Percentiles rank a stretch among this genome's conserved stretches.
Conservation (phyloP, 345 rosid genomes). For the Citrus glauca region DNA sequence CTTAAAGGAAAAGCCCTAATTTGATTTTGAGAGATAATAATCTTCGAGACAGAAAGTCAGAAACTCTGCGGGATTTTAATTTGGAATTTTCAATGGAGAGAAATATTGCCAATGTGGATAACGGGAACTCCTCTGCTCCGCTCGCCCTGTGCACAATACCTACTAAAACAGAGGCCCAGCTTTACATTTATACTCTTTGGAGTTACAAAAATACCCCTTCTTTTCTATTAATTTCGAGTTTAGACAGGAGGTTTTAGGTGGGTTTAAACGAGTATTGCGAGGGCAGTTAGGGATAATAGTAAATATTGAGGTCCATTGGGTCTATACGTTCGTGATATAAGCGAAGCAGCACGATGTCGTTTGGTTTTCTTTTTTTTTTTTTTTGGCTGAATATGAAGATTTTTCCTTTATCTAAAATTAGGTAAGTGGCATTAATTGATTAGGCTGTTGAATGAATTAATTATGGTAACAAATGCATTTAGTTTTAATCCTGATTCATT, state of each 20-base stretch:
- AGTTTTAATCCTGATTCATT: neutral
- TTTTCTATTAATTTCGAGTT: neutral
- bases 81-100: constrained; percentile 23
- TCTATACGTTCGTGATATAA: neutral
- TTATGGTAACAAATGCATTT: neutral
- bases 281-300: neutral
- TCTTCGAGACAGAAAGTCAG: constrained; percentile 18
- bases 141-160: constrained; percentile 21
- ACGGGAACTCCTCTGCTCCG: constrained; percentile 74
- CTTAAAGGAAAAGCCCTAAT: constrained; percentile 50
- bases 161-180: neutral
- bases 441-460: neutral
- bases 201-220: neutral
- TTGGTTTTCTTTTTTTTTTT: neutral
- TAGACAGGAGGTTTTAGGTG: neutral
- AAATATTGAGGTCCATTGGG: neutral
- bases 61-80: neutral
- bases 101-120: constrained; percentile 37
- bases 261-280: neutral
- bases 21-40: neutral
- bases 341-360: neutral
- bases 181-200: neutral
- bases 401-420: neutral
- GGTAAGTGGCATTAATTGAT: neutral
- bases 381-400: neutral